A percentile compares a stretch with the other conserved stretches of the same genome.
phyloP scores from a whole-genome alignment of 306 rosid genomes.

The Castanea sativa region DNA sequence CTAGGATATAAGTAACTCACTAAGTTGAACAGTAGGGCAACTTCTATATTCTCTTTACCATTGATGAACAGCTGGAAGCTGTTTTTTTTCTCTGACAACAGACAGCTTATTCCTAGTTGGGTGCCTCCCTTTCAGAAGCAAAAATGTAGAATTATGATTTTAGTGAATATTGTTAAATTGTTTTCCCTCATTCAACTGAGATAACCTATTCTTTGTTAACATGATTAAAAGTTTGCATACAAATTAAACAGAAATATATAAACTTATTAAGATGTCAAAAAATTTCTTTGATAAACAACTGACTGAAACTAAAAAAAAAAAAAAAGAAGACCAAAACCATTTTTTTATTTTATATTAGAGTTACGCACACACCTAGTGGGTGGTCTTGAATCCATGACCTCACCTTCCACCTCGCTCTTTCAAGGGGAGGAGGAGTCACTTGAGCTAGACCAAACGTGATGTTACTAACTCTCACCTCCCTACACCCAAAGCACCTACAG shows the following conservation, averaged over 20 bases:
- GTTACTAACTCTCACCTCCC: too few species aligned
- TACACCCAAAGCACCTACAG: too few species aligned
- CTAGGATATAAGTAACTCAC: neutral
- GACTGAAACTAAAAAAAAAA: neutral
- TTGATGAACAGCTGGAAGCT: neutral
- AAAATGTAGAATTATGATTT: neutral
- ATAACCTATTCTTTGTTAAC: neutral
- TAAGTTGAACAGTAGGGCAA: neutral
- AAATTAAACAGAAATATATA: too few species aligned
- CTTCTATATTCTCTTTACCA: neutral
- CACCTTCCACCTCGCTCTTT: too few species aligned
- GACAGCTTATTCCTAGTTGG: neutral
- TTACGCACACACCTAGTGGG: too few species aligned
- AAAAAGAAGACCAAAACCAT: neutral
- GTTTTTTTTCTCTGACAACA: neutral
- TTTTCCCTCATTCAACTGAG: neutral
- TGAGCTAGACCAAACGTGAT: too few species aligned
- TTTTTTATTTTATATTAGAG: too few species aligned
- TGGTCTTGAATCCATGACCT: too few species aligned
- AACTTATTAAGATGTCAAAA: too few species aligned
- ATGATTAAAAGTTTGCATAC: neutral
- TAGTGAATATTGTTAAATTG: neutral
- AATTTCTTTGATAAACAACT: neutral
- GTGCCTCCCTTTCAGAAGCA: neutral
- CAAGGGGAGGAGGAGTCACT: too few species aligned